Evolutionary conservation across 306 rosid genomes (phyloP).

Genomic region (Coriaria nepalensis): DNA sequence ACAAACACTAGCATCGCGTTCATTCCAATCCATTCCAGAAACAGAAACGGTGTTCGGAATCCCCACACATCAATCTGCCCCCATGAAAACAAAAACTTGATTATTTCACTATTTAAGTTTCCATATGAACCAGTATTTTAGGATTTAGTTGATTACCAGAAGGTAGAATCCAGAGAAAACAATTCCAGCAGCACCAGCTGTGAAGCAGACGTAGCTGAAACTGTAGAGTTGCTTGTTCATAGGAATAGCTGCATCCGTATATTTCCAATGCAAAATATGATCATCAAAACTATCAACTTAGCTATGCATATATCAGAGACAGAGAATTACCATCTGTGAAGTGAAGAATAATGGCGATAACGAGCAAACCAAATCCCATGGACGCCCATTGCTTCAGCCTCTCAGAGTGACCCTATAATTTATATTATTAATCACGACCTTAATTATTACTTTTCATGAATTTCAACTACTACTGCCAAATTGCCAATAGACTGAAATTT

Average conservation of each 20-base stretch:
- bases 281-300: not conserved
- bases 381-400: constrained; percentile 78
- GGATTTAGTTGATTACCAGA: constrained; percentile 25
- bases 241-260: constrained; percentile 54
- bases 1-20: constrained; percentile 87
- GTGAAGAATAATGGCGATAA: constrained; percentile 60
- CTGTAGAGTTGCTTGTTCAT: constrained; percentile 83
- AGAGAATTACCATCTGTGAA: constrained; percentile 51
- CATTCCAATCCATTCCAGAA: constrained; percentile 91
- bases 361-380: constrained; percentile 46
- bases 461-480: not conserved
- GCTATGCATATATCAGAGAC: not conserved
- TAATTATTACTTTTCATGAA: too few relatives aligned
- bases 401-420: constrained; percentile 49
- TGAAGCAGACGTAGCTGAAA: constrained; percentile 82
- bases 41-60: constrained; percentile 48
- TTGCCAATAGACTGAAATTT: not conserved
- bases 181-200: constrained; percentile 75
- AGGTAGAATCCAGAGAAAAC: constrained; percentile 66
- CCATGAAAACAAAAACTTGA: not conserved
- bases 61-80: constrained; percentile 80
- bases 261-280: too few relatives aligned
- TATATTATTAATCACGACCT: too few relatives aligned
- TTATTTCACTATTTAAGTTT: too few relatives aligned
- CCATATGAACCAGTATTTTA: too few relatives aligned